Evolutionary conservation across 345 rosid genomes (phyloP).

Genomic region (Brassica incana): DNA sequence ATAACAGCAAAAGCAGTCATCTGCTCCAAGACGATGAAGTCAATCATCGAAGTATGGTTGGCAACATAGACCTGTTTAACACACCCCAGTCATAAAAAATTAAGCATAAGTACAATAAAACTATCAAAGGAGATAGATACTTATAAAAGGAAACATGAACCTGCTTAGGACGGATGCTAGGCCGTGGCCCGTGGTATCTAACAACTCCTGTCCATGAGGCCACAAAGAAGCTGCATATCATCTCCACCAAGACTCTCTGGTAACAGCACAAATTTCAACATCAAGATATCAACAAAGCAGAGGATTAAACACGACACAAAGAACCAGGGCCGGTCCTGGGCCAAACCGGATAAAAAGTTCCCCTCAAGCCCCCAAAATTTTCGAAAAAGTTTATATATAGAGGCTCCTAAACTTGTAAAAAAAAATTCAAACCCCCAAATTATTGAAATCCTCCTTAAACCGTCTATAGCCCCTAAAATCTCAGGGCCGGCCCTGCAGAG

Average conservation of each 20-base stretch:
- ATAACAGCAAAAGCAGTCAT: constrained; percentile 98
- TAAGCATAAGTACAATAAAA: not conserved
- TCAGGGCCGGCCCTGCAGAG: not conserved
- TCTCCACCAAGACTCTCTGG: constrained; percentile 92
- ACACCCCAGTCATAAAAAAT: constrained; percentile 19
- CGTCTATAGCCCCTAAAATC: too few species aligned
- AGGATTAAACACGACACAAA: not conserved
- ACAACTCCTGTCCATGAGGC: constrained; percentile 99
- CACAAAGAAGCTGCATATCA: constrained; percentile 97
- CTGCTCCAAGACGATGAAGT: constrained; percentile 80
- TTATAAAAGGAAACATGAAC: constrained; percentile 34
- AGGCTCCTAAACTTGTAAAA: too few species aligned
- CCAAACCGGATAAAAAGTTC: too few species aligned
- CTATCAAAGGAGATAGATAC: not conserved
- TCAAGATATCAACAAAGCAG: not conserved
- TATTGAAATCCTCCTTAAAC: too few species aligned
- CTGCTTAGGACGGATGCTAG: constrained; percentile 97
- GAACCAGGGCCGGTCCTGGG: constrained; percentile 8
- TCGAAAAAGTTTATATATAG: too few species aligned
- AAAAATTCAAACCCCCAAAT: too few species aligned
- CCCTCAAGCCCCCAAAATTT: too few species aligned
- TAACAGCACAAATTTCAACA: not conserved
- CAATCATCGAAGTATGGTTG: constrained; percentile 98
- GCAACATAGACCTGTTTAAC: constrained; percentile 81
- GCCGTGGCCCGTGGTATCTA: constrained; percentile 88